Evolutionary conservation across 768 basidiomycete genomes (phyloP), one percentile per base, ranked within the genome.

Genomic region (Nevesoporus exiguus): DNA sequence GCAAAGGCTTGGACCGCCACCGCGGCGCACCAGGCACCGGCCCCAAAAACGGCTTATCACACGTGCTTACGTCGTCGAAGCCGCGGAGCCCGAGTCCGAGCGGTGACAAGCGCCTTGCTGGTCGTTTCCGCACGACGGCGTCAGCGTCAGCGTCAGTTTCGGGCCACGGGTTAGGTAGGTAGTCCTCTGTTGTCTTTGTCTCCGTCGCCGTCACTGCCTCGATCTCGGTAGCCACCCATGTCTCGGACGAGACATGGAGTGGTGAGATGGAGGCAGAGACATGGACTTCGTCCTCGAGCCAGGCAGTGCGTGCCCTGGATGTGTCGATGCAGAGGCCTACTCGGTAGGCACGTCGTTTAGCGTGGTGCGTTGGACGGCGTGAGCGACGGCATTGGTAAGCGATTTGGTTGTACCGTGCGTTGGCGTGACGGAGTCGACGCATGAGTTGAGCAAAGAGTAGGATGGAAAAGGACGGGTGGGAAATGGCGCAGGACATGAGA

Each of bases 321-420:
- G 77, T 73, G 66, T 79, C 72, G 45, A 85, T 68, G 7, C 54
- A 59, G 31, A 84, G 78, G 27, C 76, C 72, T n/a, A 78, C 73
- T 14, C 55, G 54, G 13, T 55, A 59, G 5, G 83, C 83, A 24
- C 70, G 77, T n/a, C 64, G 72, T 51, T 75, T 77, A 10, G 83
- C 83, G 60, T 78, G 79, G 55, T 73, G 58, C 0, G 78, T 78
- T 15, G 71, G 74, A 9, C 45, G 66, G 6, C 68, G 64, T 3
- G 68, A 54, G 22, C 58, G 59, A 46, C 81, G 79, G 24, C 72
- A 63, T 36, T 64, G 61, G 30, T 64, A 62, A 3, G 80, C 79
- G 50, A 79, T 64, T 19, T 56, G 59, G 30, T 59, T 39, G 64
- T 78, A 76, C 44, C 71, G 75, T 4, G 58, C 62, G 64, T 82